Evolutionary conservation across 768 basidiomycete species (phyloP).

Genomic region (Amanita exitialis): DNA sequence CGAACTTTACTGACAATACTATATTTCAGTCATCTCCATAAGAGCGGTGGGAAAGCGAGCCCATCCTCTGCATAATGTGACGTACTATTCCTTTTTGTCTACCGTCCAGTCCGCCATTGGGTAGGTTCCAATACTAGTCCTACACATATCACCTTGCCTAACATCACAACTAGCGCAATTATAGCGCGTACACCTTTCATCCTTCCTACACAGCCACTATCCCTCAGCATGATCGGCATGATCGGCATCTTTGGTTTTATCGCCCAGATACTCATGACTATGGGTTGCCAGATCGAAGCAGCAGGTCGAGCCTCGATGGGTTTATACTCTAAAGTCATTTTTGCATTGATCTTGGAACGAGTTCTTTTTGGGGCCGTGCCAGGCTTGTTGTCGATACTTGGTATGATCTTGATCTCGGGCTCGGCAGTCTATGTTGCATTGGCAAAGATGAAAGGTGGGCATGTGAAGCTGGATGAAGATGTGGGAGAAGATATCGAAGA

Average conservation of each 20-base stretch:
- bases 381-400: not conserved
- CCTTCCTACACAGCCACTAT: slow-evolving; percentile 32
- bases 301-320: slow-evolving; percentile 52
- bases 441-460: not conserved
- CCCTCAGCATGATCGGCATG: slow-evolving; percentile 34
- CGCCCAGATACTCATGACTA: slow-evolving; percentile 30
- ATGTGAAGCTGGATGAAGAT: too few relatives aligned
- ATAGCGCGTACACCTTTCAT: slow-evolving; percentile 27
- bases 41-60: slow-evolving; percentile 70
- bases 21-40: slow-evolving; percentile 24
- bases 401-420: not conserved
- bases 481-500: too few relatives aligned
- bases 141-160: not conserved
- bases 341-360: slow-evolving; percentile 1
- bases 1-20: not conserved
- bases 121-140: slow-evolving; percentile 14
- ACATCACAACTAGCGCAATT: slow-evolving; percentile 27
- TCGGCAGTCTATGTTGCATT: slow-evolving; percentile 1
- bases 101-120: slow-evolving; percentile 26
- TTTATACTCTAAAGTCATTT: slow-evolving; percentile 27
- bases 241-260: slow-evolving; percentile 44
- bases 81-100: slow-evolving; percentile 54
- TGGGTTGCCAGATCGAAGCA: slow-evolving; percentile 52
- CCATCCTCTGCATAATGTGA: slow-evolving; percentile 62
- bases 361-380: slow-evolving; percentile 1